Percentiles rank a stretch among this genome's conserved stretches.
phyloP scores from a whole-genome alignment of 2,329 filamentous ascomycete genomes.

The Scytalidium sp. region DNA sequence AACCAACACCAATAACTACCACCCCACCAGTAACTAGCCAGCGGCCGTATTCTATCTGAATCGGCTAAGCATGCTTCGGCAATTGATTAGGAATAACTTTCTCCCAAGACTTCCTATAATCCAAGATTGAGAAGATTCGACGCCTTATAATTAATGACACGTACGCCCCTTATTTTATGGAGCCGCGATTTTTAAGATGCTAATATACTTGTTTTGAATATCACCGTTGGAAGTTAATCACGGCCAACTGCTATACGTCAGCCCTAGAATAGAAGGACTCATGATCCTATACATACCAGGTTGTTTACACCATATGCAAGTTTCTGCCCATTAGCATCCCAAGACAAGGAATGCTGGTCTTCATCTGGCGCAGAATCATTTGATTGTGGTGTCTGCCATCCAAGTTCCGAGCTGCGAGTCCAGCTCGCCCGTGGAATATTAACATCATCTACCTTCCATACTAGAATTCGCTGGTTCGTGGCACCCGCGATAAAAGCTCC shows the following conservation, averaged over 20 bases:
- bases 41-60: no score
- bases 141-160: neutral
- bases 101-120: neutral
- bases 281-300: slow-evolving; percentile 43
- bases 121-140: no score
- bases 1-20: neutral
- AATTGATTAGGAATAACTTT: no score
- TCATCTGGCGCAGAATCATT: slow-evolving; percentile 49
- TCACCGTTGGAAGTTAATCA: slow-evolving; percentile 22
- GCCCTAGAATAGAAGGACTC: neutral
- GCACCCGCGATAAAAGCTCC: slow-evolving; percentile 62
- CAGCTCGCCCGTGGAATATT: slow-evolving; percentile 58
- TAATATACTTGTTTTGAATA: neutral
- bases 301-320: slow-evolving; percentile 63
- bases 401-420: slow-evolving; percentile 51
- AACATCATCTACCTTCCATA: slow-evolving; percentile 63
- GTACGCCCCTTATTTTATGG: neutral
- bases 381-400: slow-evolving; percentile 56
- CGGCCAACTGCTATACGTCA: slow-evolving; percentile 19
- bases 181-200: neutral
- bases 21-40: no score
- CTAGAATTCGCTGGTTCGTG: slow-evolving; percentile 55
- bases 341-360: slow-evolving; percentile 59
- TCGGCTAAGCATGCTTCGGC: no score
- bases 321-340: slow-evolving; percentile 60